Evolutionary conservation across 495 filamentous ascomycete genomes (phyloP), one percentile per base, ranked within the genome.

Genomic region (Sphaerosporella brunnea): DNA sequence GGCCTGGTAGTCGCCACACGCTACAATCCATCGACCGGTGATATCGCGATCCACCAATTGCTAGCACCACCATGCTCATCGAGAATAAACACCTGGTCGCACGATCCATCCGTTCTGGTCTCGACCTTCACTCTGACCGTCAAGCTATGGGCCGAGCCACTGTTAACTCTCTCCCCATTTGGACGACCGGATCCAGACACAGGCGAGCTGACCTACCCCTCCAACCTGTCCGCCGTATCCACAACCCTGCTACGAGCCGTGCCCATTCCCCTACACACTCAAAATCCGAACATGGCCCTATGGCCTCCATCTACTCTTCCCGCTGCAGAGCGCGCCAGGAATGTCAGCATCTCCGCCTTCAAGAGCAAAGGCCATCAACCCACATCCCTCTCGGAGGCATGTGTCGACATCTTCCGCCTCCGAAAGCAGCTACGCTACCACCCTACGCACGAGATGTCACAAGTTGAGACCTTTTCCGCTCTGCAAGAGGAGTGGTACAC

Each of bases 261-360:
- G 8, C 4, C 35, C 9, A 37, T 37, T n/a, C n/a, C 35, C 35
- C 35, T 9, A 15, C 35, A 18, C 8, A 18, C 16, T 15, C 8
- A 37, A 7, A 8, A 9, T 37, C 35, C 35, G 5, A 59, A 56
- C 3, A 73, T 71, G 42, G 62, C 68, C 0, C 58, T 83, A 13
- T 95, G 87, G 87, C 87, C 87, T 3, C 81, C 87, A 1, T 61
- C 62, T 2, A 71, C 62, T 8, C 73, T 95, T 23, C 84, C 83
- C 3, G 70, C 78, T 2, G 48, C 54, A 1, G 63, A 75, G 30
- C 71, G 75, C 9, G 70, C 75, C 5, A 65, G 69, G 34, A 68
- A 66, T 60, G 52, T 62, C 18, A 63, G 65, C 20, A 60, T 62
- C 2, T 58, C 64, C 19, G 45, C 43, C 9, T 67, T 71, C 34